A percentile compares a stretch with the other conserved stretches of the same genome.
Evolutionary conservation across 2,329 filamentous ascomycete genomes (phyloP).

Genomic region (Aspergillus persii): DNA sequence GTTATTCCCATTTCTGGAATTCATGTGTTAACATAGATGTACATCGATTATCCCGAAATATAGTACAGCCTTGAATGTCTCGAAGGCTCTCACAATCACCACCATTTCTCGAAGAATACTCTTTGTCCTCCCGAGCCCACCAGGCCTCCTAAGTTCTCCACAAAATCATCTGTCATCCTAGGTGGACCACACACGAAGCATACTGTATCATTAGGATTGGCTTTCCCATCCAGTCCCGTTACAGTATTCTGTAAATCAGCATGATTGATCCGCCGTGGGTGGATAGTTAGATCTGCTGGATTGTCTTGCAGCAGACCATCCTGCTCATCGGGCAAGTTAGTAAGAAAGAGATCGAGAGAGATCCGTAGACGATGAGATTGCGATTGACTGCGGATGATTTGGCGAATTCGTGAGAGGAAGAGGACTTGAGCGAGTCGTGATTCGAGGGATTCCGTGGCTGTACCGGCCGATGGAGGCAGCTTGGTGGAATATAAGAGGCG

Average conservation of each 20-base stretch:
- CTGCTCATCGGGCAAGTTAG: conserved; percentile 17
- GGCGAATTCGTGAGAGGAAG: conserved; percentile 47
- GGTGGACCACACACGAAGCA: conserved; percentile 69
- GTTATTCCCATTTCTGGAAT: neutral
- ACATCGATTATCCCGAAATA: neutral
- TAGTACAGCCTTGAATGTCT: neutral
- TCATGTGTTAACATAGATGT: neutral
- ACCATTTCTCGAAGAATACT: conserved; percentile 64
- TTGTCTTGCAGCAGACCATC: conserved; percentile 8
- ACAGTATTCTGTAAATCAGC: conserved; percentile 37
- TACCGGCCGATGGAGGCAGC: conserved; percentile 21
- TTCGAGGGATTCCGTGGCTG: conserved; percentile 3
- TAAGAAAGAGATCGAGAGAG: conserved; percentile 36
- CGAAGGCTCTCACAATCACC: conserved; percentile 40
- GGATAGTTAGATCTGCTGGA: conserved; percentile 26
- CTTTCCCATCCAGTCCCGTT: conserved; percentile 28
- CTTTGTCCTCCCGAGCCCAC: conserved; percentile 47
- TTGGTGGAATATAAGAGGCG: conserved; percentile 64
- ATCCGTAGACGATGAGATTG: conserved; percentile 28
- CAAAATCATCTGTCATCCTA: conserved; percentile 66
- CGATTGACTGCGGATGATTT: conserved; percentile 33
- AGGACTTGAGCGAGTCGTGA: conserved; percentile 38
- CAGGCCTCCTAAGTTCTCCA: conserved; percentile 38
- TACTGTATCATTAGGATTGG: conserved; percentile 40
- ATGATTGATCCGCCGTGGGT: conserved; percentile 33